Evolutionary conservation across 495 filamentous ascomycete species (phyloP), one percentile per base, ranked within the genome.

Genomic region (Ascodesmis nigricans): DNA sequence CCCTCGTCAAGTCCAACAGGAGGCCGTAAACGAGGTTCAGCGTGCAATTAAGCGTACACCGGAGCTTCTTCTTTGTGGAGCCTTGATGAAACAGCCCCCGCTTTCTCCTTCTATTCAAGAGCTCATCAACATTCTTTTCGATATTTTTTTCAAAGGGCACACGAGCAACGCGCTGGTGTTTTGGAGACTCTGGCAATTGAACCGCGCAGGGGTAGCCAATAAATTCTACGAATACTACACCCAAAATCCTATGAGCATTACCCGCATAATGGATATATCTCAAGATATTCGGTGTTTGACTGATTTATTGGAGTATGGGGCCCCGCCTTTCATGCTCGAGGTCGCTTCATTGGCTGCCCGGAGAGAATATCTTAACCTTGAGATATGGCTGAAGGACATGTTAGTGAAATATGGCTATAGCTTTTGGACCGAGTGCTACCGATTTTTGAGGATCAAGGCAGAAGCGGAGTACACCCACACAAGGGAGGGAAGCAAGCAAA

Each of bases 331-430:
- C 47, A 76, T 78, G 7, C 67, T 91, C 29, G 87, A 99, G 54
- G 66, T 99, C 33, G 76, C 79, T 8, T 75, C 82, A 19, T 63
- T 81, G 20, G 82, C 80, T n/a, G 81, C 92, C 55, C 73, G 77
- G 3, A 75, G 75, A 42, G 71, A 71, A 8, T 60, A 70, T 9
- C 70, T 91, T 33, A 75, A 93, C 46, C 56, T 95, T 14, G 65
- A 76, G 25, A 64, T 75, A 35, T 97, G 90, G 90, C 64, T 75
- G 20, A 67, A 71, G 27, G 49, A 52, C 11, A 47, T 47, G 48
- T 37, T 52, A 4, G 40, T 32, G 15, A 52, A 52, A 36, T 47
- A 47, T 24, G 49, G 50, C 21, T 44, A 33, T 3, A 44, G 48
- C 26, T 52, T 52, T 18, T 42, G 46, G 25, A 42, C 38, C 23